Base-by-base conservation (phyloP, 1,284 basidiomycete species). In the Rhodotorula glutinis region DNA sequence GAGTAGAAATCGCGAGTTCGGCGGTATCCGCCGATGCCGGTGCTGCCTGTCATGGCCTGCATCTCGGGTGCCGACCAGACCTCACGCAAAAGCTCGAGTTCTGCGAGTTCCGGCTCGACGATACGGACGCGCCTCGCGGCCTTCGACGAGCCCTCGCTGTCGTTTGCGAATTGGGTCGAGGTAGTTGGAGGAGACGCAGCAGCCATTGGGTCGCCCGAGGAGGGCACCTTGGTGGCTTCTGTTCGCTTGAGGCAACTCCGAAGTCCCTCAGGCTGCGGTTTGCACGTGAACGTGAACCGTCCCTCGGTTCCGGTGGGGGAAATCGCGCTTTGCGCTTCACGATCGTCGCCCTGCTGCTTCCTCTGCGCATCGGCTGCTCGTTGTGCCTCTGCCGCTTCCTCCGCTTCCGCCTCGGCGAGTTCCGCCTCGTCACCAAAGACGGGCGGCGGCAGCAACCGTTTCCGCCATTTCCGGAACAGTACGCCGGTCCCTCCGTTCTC, bases 401-500 rank as follows among this genome's bases (percentile, higher is more conserved):
- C 49, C 11, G 2, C n/a, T 14, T 25, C 62, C 4, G 33, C 33
- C 3, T 59, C 51, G 23, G 44, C 56, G 43, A 60, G 54, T 14
- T 63, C 64, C n/a, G 56, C 58, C 40, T 66, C 67, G 54, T 66
- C 67, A 44, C 63, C 66, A n/a, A 49, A 57, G 14, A 19, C 14
- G 7, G 56, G 49, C 2, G 58, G 55, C 3, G 58, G 38, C 14
- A 60, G 30, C 44, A 68, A 21, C 25, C 41, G 51, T 16, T 43
- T 53, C 38, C 62, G 56, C 52, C 53, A 59, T 25, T 61, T 68
- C n/a, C 66, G 49, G 7, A 17, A 21, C 9, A 23, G 44, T 2
- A 60, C 62, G 51, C 66, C 66, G 1, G 66, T 68, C 21, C 66
- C 66, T 3, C 66, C 66, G 41, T 68, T 68, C 53, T 68, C 66